Conservation (phyloP, 129 eudicot genomes). For the Silybum marianum region DNA sequence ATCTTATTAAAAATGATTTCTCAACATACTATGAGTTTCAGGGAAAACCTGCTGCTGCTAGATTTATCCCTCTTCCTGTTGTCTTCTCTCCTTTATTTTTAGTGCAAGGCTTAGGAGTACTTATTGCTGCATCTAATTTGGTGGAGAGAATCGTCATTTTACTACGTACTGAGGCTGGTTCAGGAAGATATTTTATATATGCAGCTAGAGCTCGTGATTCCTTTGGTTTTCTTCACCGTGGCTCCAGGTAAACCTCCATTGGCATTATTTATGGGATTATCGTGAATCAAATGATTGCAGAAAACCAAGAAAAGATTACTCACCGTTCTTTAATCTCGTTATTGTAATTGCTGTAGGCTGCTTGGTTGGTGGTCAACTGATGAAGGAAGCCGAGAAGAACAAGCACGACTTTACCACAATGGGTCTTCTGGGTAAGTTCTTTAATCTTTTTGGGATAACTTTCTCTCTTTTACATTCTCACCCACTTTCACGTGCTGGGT, state of each 20-base stretch:
- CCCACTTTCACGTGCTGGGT: not conserved
- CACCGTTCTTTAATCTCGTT: not conserved
- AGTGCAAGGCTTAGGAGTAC: slow-evolving; percentile 83
- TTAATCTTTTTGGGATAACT: not conserved
- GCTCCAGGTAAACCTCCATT: slow-evolving; percentile 59
- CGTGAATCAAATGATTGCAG: too few relatives aligned
- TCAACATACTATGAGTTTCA: slow-evolving; percentile 31
- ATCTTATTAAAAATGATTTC: not conserved
- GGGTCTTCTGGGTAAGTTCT: slow-evolving; percentile 62
- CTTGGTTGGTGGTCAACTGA: slow-evolving; percentile 97
- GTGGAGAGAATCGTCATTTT: slow-evolving; percentile 52
- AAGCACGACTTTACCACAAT: slow-evolving; percentile 67
- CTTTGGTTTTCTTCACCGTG: slow-evolving; percentile 67
- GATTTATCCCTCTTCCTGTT: slow-evolving; percentile 54
- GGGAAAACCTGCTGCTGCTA: slow-evolving; percentile 61
- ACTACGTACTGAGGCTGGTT: slow-evolving; percentile 37
- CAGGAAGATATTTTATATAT: slow-evolving; percentile 47
- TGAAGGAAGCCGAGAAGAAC: slow-evolving; percentile 84
- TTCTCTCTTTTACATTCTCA: not conserved
- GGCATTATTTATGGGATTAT: not conserved
- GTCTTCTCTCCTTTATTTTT: slow-evolving; percentile 75
- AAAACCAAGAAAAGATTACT: not conserved
- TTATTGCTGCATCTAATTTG: slow-evolving; percentile 58
- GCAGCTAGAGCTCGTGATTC: slow-evolving; percentile 55
- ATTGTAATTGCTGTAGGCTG: slow-evolving; percentile 42